Conservation (phyloP, 352 stramenopile genomes). For the Blastocystis sp. region DNA sequence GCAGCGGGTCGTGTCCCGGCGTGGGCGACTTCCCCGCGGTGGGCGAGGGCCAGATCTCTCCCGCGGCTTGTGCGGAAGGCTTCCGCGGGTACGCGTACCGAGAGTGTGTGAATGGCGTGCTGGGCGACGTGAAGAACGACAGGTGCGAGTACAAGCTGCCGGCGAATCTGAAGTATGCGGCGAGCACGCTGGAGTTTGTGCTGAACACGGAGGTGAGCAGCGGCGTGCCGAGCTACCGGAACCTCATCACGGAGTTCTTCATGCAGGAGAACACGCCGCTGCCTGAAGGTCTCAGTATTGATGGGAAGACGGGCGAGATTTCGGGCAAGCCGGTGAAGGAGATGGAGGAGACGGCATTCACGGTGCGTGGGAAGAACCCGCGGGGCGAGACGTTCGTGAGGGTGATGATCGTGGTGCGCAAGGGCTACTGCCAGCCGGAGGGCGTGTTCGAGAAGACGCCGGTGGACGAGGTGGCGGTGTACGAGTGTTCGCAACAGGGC, state of each 20-base stretch:
- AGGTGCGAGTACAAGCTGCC: conserved; percentile 24
- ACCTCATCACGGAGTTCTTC: conserved; percentile 16
- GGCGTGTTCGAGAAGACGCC: conserved; percentile 9
- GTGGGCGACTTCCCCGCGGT: not conserved
- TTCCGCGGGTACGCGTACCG: conserved; percentile 15
- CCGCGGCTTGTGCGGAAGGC: not conserved
- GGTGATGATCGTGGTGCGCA: conserved; percentile 5
- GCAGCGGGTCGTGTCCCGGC: not conserved
- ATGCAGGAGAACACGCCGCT: not conserved
- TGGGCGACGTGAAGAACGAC: conserved; percentile 36
- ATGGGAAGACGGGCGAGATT: conserved; percentile 19
- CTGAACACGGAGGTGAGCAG: not conserved
- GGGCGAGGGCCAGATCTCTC: conserved; percentile 16
- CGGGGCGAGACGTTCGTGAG: not conserved
- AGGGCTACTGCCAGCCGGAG: conserved; percentile 15
- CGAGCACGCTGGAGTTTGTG: not conserved
- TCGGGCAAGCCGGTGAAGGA: not conserved
- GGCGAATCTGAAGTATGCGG: not conserved
- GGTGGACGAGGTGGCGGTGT: not conserved
- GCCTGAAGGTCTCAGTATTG: conserved; percentile 8
- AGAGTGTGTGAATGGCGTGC: not conserved
- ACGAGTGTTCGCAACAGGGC: not conserved
- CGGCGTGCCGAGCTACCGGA: not conserved
- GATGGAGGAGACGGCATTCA: not conserved
- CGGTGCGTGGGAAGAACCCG: conserved; percentile 1